Percentiles rank a stretch among this genome's conserved stretches.
These are phyloP conservation scores for Chaetoscypha palmicola DNA, from an alignment of 2,329 filamentous ascomycete species.

Conservation along the genomic window DNA sequence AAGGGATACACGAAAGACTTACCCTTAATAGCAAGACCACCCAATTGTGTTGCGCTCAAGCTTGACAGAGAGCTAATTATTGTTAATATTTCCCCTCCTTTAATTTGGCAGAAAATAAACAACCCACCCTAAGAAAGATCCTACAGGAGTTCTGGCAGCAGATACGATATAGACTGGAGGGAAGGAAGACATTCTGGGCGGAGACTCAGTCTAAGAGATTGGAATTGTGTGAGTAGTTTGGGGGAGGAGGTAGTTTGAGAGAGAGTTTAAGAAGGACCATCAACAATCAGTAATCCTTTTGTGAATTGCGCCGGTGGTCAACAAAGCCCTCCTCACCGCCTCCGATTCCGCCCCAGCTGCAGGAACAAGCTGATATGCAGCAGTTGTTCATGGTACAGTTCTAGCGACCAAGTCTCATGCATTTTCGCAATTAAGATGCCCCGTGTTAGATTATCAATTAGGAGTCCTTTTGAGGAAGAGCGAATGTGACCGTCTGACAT, in stretches of 20 bases:
- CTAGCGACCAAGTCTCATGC: not conserved
- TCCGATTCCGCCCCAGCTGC: slow-evolving; percentile 1
- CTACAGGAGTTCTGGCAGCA: slow-evolving; percentile 80
- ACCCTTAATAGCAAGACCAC: slow-evolving; percentile 90
- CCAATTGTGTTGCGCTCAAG: slow-evolving; percentile 78
- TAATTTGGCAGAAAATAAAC: slow-evolving; percentile 49
- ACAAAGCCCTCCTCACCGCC: slow-evolving; percentile 9
- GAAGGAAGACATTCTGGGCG: slow-evolving; percentile 62
- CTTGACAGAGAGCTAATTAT: slow-evolving; percentile 71
- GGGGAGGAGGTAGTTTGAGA: not conserved
- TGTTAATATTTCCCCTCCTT: slow-evolving; percentile 16
- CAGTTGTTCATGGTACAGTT: not conserved
- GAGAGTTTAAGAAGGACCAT: not conserved
- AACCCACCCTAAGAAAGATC: slow-evolving; percentile 84
- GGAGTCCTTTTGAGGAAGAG: no score
- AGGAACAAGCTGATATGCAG: not conserved
- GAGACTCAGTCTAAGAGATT: not conserved
- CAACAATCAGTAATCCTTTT: slow-evolving; percentile 12
- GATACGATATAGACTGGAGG: slow-evolving; percentile 95
- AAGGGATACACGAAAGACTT: slow-evolving; percentile 17
- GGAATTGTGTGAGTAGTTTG: no score
- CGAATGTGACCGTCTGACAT: no score
- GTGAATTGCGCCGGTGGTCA: slow-evolving; percentile 7
- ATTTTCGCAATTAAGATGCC: no score
- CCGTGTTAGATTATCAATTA: no score